Evolutionary conservation across 305 asterid genomes (phyloP).

Genomic region (Fraxinus sp.): DNA sequence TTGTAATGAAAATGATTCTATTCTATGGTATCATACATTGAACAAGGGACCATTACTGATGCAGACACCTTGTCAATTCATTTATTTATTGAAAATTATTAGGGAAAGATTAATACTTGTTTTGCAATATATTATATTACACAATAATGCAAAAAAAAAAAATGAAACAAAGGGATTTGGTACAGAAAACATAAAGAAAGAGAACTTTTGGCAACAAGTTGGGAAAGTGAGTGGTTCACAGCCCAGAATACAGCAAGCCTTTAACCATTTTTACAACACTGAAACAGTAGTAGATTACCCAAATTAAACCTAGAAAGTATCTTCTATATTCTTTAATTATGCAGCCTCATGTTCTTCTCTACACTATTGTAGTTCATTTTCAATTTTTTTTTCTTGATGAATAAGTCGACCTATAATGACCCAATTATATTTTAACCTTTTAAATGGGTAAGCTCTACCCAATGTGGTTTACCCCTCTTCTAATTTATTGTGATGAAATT

Average conservation of each 20-base stretch:
- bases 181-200: not conserved
- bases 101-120: not conserved
- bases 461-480: not conserved
- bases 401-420: not conserved
- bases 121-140: not conserved
- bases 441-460: not conserved
- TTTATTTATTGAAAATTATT: not conserved
- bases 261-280: not conserved
- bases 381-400: not conserved
- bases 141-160: not conserved
- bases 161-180: not conserved
- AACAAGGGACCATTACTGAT: not conserved
- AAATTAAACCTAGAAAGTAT: slow-evolving; percentile 19
- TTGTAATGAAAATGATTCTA: not conserved
- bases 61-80: not conserved
- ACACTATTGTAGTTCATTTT: not conserved
- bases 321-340: slow-evolving; percentile 20
- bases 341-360: not conserved
- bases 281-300: not conserved
- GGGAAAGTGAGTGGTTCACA: not conserved
- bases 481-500: not conserved
- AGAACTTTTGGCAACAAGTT: slow-evolving; percentile 3
- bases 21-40: not conserved
- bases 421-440: not conserved
- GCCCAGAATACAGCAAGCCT: not conserved